Evolutionary conservation across 2,329 filamentous ascomycete genomes (phyloP).

Genomic region (Capronia coronata): DNA sequence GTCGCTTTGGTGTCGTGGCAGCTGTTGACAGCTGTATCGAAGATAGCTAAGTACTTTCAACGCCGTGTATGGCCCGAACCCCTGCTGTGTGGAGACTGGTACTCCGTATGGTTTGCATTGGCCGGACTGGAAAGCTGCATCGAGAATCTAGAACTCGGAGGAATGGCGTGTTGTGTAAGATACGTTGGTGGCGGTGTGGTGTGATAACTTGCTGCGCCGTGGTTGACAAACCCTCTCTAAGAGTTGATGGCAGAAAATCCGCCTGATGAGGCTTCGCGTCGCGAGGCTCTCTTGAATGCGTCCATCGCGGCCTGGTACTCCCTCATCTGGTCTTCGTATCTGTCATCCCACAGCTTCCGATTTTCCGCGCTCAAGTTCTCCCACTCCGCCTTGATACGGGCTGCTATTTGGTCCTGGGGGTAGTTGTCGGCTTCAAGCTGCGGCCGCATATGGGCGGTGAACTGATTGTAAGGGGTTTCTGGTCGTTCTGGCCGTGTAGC

Average conservation of each 20-base stretch:
- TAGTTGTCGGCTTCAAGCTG: slow-evolving; percentile 27
- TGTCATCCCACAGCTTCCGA: slow-evolving; percentile 26
- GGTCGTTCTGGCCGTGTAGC: slow-evolving; percentile 22
- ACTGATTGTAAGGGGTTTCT: slow-evolving; percentile 25
- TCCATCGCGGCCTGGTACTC: slow-evolving; percentile 26
- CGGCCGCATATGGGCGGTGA: slow-evolving; percentile 26
- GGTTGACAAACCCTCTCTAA: slow-evolving; percentile 12
- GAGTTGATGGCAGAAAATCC: slow-evolving; percentile 17
- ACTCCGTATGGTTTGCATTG: too few species aligned
- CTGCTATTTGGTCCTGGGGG: slow-evolving; percentile 21
- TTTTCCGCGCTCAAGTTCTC: slow-evolving; percentile 23
- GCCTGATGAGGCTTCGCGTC: slow-evolving; percentile 11
- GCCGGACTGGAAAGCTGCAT: too few species aligned
- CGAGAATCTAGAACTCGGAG: too few species aligned
- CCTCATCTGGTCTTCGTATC: slow-evolving; percentile 28
- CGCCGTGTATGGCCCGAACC: too few species aligned
- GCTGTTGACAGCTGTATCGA: too few species aligned
- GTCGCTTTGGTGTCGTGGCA: too few species aligned
- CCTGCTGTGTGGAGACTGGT: too few species aligned
- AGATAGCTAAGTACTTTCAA: too few species aligned
- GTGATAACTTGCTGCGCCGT: too few species aligned
- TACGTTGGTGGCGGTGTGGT: too few species aligned
- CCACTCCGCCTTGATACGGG: slow-evolving; percentile 27
- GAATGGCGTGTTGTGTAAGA: too few species aligned
- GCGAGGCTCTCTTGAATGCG: slow-evolving; percentile 22